Base-by-base conservation (phyloP, 805 yeast genomes). In the Starmerella vaccinii region DNA sequence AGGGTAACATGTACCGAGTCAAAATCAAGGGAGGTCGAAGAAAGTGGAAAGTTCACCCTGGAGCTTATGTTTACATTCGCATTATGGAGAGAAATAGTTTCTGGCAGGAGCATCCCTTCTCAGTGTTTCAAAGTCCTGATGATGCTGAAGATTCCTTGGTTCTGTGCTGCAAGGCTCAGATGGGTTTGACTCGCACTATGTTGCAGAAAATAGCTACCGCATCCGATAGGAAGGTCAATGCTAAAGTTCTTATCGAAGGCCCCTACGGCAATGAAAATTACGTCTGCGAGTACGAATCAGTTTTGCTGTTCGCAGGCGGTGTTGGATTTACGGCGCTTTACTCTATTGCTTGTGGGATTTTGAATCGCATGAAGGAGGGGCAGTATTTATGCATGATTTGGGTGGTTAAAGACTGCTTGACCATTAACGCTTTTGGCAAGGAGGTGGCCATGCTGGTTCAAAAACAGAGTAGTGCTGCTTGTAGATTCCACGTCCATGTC, bases 21-120 rank as follows among this genome's bases (percentile, higher is more conserved):
- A 53, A 55, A 13, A 51, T 65, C 18, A 54, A 45, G 6, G 54
- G 56, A 12, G 59, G 65, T 43, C 81, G 83, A 18, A 61, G 64
- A 3, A 62, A 59, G 44, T 76, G 81, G 73, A 65, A 65, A 27
- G 67, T 74, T 19, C 66, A 61, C 48, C 81, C 87, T 1, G 84
- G 85, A 26, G 69, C 75, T n/a, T 78, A 68, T 62, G 78, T 74
- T 1, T 82, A 71, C 61, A 64, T 84, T 32, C 73, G 80, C 61
- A 69, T 80, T 46, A 57, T 80, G 49, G 70, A 76, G 46, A 69
- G 73, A 22, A 61, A 68, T 5, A 67, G 73, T 33, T 77, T 81
- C 63, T 82, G 82, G 81, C 86, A 83, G 61, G 75, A 81, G 5
- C 88, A 83, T 62, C 90, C 90, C 2, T 82, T 84, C 64, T 79